Evolutionary conservation across 177 flowering plant species (phyloP).

Genomic region (Vitis hybrid): DNA sequence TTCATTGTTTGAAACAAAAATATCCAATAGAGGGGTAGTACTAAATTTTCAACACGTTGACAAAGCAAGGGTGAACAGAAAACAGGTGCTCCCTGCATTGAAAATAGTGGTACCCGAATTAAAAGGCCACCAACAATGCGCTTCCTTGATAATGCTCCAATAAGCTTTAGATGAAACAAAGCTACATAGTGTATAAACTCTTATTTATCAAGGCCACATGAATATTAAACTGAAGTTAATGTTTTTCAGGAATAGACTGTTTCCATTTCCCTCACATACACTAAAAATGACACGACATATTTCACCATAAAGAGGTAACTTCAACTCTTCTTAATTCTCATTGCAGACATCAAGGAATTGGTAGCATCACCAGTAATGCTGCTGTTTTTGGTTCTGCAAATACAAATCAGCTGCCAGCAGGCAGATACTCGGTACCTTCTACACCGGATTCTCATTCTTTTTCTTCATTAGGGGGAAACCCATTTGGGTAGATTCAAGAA

Average conservation of each 20-base stretch:
- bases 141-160: no score
- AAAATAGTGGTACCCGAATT: no score
- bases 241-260: background rate
- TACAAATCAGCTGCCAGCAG: constrained; percentile 12
- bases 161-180: no score
- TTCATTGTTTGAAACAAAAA: background rate
- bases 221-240: background rate
- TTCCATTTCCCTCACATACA: background rate
- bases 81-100: no score
- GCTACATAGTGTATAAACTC: background rate
- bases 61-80: no score
- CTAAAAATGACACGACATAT: background rate
- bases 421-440: constrained; percentile 10
- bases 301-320: background rate
- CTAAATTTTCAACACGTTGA: background rate
- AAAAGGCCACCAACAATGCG: no score
- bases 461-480: constrained; percentile 28
- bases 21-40: background rate
- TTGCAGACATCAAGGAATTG: constrained; percentile 27
- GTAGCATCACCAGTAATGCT: constrained; percentile 4
- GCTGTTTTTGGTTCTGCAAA: constrained; percentile 11
- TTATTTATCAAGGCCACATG: background rate
- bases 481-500: constrained; percentile 26
- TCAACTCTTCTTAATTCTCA: background rate
- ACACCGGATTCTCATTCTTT: constrained; percentile 10